phyloP scores from a whole-genome alignment of 2,329 filamentous ascomycete species.

The Microascus cirrosus region DNA sequence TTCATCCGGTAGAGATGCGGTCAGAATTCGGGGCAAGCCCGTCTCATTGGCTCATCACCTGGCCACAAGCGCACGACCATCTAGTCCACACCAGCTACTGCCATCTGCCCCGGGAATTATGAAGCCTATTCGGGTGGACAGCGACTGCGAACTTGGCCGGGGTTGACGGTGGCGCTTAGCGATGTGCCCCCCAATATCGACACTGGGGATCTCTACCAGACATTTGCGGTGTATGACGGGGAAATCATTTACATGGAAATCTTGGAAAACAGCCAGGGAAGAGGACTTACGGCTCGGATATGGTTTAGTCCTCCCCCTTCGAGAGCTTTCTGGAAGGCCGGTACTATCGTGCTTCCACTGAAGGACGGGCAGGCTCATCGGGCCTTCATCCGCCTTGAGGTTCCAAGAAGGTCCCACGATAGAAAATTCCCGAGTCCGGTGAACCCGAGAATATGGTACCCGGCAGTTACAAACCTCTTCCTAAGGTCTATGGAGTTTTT shows the following conservation, averaged over 20 bases:
- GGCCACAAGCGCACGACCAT: not conserved
- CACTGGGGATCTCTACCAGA: constrained; percentile 34
- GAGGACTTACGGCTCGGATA: constrained; percentile 30
- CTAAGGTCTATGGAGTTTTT: constrained; percentile 44
- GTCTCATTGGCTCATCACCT: not conserved
- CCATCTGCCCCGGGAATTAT: not conserved
- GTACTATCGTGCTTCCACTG: not conserved
- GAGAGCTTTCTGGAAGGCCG: constrained; percentile 36
- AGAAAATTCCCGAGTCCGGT: constrained; percentile 16
- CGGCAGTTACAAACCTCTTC: not conserved
- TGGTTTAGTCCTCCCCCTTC: constrained; percentile 47
- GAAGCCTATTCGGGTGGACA: not conserved
- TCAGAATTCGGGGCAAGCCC: not conserved
- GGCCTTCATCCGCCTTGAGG: not conserved
- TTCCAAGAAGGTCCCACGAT: not conserved
- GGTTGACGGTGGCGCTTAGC: constrained; percentile 18
- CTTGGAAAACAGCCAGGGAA: constrained; percentile 27
- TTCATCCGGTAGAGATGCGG: not conserved
- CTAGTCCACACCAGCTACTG: not conserved
- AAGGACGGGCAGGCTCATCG: not conserved
- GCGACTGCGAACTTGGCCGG: constrained; percentile 19
- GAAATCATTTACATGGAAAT: constrained; percentile 46
- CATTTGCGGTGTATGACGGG: constrained; percentile 37
- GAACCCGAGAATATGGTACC: constrained; percentile 12
- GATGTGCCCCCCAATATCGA: constrained; percentile 23